Evolutionary conservation across 192 early-diverging fungal species (phyloP).

Genomic region (Coemansia sp.): DNA sequence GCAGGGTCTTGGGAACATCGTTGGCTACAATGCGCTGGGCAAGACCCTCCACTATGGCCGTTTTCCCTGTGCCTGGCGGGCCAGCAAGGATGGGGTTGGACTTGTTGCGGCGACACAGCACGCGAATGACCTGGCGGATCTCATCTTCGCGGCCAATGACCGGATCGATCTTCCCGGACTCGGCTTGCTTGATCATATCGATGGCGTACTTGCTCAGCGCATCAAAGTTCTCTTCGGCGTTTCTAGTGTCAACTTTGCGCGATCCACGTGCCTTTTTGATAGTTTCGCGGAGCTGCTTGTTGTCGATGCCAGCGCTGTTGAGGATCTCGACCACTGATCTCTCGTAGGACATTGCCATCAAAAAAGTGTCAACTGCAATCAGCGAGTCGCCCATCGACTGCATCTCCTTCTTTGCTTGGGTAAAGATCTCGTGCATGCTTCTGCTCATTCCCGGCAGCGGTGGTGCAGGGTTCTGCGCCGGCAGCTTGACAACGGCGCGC

Average conservation of each 20-base stretch:
- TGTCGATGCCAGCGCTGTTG: conserved; percentile 65
- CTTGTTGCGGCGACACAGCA: conserved; percentile 85
- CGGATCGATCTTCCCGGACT: conserved; percentile 91
- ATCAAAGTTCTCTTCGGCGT: conserved; percentile 86
- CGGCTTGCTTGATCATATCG: conserved; percentile 80
- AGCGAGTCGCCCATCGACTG: conserved; percentile 88
- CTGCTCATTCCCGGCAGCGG: conserved; percentile 66
- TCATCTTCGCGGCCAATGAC: conserved; percentile 97
- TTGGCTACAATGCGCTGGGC: conserved; percentile 91
- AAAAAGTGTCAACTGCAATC: conserved; percentile 85
- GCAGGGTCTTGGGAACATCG: conserved; percentile 87
- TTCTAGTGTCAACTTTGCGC: conserved; percentile 79
- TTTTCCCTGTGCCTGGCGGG: conserved; percentile 76
- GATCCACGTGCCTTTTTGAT: conserved; percentile 77
- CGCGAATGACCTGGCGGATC: conserved; percentile 92
- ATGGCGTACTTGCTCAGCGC: conserved; percentile 93
- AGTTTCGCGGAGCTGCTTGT: conserved; percentile 71
- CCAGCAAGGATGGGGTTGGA: conserved; percentile 90
- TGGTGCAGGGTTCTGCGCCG: conserved; percentile 85
- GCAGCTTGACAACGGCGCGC: conserved; percentile 73
- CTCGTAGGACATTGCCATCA: conserved; percentile 79
- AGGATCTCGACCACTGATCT: conserved; percentile 63
- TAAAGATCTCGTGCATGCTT: conserved; percentile 62
- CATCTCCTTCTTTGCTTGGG: conserved; percentile 76
- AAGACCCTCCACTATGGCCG: conserved; percentile 87